Conservation (phyloP, 768 basidiomycete genomes). For the Megacollybia marginata region DNA sequence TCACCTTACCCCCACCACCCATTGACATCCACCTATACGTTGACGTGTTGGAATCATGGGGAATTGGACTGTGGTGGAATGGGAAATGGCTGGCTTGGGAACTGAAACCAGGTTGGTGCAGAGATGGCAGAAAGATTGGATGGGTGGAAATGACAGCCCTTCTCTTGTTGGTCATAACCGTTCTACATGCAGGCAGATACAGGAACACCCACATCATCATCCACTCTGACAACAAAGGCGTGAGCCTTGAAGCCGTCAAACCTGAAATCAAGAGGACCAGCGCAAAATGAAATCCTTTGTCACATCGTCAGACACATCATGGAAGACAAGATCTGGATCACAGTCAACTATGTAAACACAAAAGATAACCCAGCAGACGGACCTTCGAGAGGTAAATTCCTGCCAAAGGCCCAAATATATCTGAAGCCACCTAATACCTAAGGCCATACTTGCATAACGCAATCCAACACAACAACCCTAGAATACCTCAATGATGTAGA, state of each 20-base stretch:
- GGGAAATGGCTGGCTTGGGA: slow-evolving; percentile 33
- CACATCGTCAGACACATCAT: slow-evolving; percentile 17
- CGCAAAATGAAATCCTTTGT: slow-evolving; percentile 21
- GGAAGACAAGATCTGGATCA: slow-evolving; percentile 14
- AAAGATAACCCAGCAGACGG: slow-evolving; percentile 26
- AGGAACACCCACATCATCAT: slow-evolving; percentile 18
- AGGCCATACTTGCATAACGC: neutral
- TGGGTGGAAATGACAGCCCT: slow-evolving; percentile 41
- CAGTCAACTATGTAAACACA: slow-evolving; percentile 22
- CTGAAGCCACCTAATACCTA: neutral
- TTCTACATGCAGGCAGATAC: slow-evolving; percentile 15
- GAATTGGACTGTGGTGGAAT: slow-evolving; percentile 31
- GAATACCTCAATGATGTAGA: too few species aligned
- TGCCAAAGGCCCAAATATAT: slow-evolving; percentile 5
- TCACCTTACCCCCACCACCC: slow-evolving; percentile 5
- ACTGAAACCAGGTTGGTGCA: slow-evolving; percentile 22
- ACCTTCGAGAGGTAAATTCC: slow-evolving; percentile 20
- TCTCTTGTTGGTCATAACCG: slow-evolving; percentile 29
- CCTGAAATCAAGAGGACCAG: slow-evolving; percentile 10
- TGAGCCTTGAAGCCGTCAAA: slow-evolving; percentile 21
- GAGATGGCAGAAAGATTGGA: slow-evolving; percentile 23
- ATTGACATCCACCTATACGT: slow-evolving; percentile 24
- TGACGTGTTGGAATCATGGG: slow-evolving; percentile 31
- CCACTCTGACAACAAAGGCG: slow-evolving; percentile 33
- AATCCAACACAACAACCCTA: slow-evolving; percentile 4